Percentiles rank a stretch among this genome's conserved stretches.
Evolutionary conservation across 2,329 filamentous ascomycete genomes (phyloP).

Genomic region (Torrubiellomyces zombiae): DNA sequence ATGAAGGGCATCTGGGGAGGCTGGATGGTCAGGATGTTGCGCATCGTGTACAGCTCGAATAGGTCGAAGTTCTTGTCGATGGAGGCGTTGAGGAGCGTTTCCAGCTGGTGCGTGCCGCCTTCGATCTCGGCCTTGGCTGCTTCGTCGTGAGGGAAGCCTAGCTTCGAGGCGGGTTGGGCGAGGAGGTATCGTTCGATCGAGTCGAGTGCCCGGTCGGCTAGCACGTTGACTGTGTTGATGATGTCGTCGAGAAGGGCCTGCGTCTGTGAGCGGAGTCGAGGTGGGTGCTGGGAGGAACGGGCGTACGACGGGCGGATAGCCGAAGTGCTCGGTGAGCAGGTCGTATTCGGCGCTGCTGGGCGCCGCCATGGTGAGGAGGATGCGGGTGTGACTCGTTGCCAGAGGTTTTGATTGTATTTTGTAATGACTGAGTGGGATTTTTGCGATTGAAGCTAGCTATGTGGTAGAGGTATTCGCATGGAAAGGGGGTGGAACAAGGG

Average conservation of each 20-base stretch:
- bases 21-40: constrained; percentile 60
- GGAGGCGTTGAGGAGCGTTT: constrained; percentile 64
- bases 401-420: too few species aligned
- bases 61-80: constrained; percentile 78
- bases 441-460: too few species aligned
- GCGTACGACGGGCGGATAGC: constrained; percentile 79
- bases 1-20: constrained; percentile 64
- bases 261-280: not conserved
- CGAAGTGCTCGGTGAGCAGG: constrained; percentile 87
- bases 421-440: too few species aligned
- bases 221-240: constrained; percentile 89
- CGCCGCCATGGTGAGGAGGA: constrained; percentile 12
- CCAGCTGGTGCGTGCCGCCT: constrained; percentile 69
- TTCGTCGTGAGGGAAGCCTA: constrained; percentile 53
- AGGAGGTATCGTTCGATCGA: constrained; percentile 73
- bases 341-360: constrained; percentile 34
- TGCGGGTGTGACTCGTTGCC: constrained; percentile 2
- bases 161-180: constrained; percentile 50
- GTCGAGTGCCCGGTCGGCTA: constrained; percentile 78
- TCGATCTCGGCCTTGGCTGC: constrained; percentile 54
- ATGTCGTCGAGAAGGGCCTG: constrained; percentile 93
- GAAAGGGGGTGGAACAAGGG: too few species aligned
- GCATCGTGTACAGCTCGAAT: constrained; percentile 77
- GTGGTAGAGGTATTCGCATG: too few species aligned
- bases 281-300: not conserved